Evolutionary conservation across 2,329 filamentous ascomycete species (phyloP).

Genomic region (Diaporthe helianthi): DNA sequence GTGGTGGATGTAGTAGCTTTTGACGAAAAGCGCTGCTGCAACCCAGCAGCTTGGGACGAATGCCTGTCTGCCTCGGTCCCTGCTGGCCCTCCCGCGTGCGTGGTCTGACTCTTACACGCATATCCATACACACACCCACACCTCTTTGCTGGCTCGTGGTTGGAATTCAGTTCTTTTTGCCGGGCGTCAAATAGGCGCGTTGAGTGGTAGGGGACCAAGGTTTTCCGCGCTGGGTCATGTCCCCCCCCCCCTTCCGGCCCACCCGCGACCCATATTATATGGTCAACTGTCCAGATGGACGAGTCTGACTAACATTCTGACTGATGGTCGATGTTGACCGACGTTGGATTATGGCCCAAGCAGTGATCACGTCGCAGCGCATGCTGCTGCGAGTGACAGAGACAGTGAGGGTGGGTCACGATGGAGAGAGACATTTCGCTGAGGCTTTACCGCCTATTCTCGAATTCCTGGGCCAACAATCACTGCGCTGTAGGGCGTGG

Average conservation of each 20-base stretch:
- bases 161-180: slow-evolving; percentile 11
- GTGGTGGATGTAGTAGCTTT: not conserved
- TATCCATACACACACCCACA: not conserved
- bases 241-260: too few species aligned
- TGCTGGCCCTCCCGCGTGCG: not conserved
- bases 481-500: not conserved
- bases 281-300: slow-evolving; percentile 3
- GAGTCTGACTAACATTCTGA: not conserved
- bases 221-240: slow-evolving; percentile 11
- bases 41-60: slow-evolving; percentile 13
- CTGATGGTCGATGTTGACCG: slow-evolving; percentile 9
- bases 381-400: not conserved
- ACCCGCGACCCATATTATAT: not conserved
- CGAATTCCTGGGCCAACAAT: not conserved
- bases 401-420: not conserved
- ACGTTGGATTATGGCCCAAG: not conserved
- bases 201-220: not conserved
- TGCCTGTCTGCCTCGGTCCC: not conserved
- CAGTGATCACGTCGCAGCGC: slow-evolving; percentile 12
- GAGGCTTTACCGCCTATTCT: slow-evolving; percentile 4
- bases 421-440: not conserved
- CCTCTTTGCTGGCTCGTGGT: slow-evolving; percentile 17
- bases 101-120: slow-evolving; percentile 15
- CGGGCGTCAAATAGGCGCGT: slow-evolving; percentile 22
- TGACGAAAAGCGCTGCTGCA: slow-evolving; percentile 12